A percentile compares a stretch with the other conserved stretches of the same genome.
These are phyloP conservation scores for Russula lepida DNA, from an alignment of 768 basidiomycete genomes.

Conservation along the genomic window DNA sequence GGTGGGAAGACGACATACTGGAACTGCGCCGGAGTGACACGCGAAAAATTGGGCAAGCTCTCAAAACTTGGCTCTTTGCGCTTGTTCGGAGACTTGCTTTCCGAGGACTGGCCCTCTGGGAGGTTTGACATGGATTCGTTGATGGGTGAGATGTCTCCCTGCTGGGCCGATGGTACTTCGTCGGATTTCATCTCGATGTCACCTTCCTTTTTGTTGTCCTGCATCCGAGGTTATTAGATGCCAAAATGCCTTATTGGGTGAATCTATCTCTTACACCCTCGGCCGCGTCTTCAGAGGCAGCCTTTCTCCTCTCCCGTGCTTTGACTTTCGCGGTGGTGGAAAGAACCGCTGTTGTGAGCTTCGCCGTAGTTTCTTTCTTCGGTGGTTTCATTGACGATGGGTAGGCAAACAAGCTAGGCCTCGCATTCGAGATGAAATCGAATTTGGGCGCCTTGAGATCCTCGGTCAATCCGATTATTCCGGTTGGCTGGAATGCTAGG, in stretches of 20 bases:
- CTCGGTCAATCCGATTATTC: conserved; percentile 83
- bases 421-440: conserved; percentile 83
- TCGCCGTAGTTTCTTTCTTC: conserved; percentile 86
- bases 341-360: conserved; percentile 89
- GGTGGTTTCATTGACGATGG: conserved; percentile 79
- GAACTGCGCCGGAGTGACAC: conserved; percentile 86
- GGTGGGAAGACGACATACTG: conserved; percentile 75
- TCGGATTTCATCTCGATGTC: conserved; percentile 77
- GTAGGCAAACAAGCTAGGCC: conserved; percentile 89
- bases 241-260: background rate
- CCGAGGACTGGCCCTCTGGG: conserved; percentile 35
- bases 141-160: conserved; percentile 50
- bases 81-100: conserved; percentile 35
- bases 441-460: conserved; percentile 90
- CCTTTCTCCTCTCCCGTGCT: conserved; percentile 89
- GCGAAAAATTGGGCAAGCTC: conserved; percentile 75
- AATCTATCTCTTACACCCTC: conserved; percentile 54
- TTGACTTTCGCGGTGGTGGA: conserved; percentile 97
- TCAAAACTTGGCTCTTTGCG: conserved; percentile 78
- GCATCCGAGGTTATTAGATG: conserved; percentile 43
- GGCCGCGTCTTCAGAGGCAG: conserved; percentile 73
- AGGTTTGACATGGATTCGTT: conserved; percentile 45
- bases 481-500: conserved; percentile 91
- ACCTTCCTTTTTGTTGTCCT: conserved; percentile 45
- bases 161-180: conserved; percentile 38